Evolutionary conservation across 2,329 filamentous ascomycete genomes (phyloP), one percentile per base, ranked within the genome.

Genomic region (Didymella pomorum): DNA sequence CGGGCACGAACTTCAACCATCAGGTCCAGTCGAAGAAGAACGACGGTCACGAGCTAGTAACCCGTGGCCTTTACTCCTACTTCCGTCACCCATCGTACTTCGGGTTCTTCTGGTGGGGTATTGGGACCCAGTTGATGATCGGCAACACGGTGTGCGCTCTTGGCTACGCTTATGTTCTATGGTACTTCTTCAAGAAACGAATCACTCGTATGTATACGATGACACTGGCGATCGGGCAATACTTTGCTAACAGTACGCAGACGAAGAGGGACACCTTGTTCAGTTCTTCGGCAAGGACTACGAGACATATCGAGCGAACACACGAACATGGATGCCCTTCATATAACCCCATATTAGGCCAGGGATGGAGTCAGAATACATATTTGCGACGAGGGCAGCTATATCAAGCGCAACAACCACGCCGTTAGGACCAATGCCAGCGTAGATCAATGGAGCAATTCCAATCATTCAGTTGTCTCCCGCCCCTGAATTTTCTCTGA

Each of bases 61-160:
- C 90, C 0, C 82, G 81, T 26, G 95, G 95, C 0, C 80, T 98
- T 31, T 99, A 98, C 76, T 80, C 81, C 8, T 76, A 84, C 43
- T 80, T 96, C 51, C 83, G 95, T 23, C 95, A 99, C 77, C 95
- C 95, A 12, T 90, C 90, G 58, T 99, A 99, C 79, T 97, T 98
- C 80, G 95, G 94, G 3, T 99, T 97, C 81, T 99, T 97, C 78
- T 98, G 93, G 88, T 99, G 94, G 94, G 92, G 91, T 0, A 72
- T 98, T n/a, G 95, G 95, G 5, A 97, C 93, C 12, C 95, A 99
- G 81, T 73, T 98, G 42, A 87, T 96, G 53, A 82, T 97, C 63
- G 94, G 94, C 18, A 99, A 99, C 78, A 79, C 85, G 9, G 65
- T 96, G 2, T 96, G 92, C 74, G 87, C 96, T 56, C 66, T 88